Evolutionary conservation across 2,329 filamentous ascomycete genomes (phyloP).

Genomic region (Aspergillus clavatus): DNA sequence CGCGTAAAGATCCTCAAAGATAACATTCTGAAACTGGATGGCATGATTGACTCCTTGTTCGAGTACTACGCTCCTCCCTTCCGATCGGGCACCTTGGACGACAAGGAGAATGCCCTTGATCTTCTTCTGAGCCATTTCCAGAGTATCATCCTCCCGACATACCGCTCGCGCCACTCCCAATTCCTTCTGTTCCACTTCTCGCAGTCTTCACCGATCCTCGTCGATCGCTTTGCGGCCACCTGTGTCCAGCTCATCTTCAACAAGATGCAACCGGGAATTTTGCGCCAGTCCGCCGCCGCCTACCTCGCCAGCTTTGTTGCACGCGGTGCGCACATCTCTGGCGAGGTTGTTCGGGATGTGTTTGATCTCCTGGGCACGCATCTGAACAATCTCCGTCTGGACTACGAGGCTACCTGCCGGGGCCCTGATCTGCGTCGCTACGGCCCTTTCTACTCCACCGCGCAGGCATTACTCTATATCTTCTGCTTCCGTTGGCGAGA

Average conservation of each 20-base stretch:
- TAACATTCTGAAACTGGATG: constrained; percentile 86
- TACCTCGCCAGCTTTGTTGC: constrained; percentile 95
- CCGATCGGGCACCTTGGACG: constrained; percentile 60
- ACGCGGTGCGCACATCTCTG: constrained; percentile 74
- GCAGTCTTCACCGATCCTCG: constrained; percentile 71
- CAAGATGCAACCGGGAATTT: constrained; percentile 62
- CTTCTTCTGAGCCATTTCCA: constrained; percentile 81
- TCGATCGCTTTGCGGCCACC: constrained; percentile 75
- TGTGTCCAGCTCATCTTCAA: constrained; percentile 70
- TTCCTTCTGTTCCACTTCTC: constrained; percentile 96
- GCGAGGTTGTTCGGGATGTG: constrained; percentile 72
- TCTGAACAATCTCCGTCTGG: constrained; percentile 67
- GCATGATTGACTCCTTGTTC: constrained; percentile 83
- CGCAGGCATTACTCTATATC: constrained; percentile 88
- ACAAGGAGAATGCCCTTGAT: constrained; percentile 68
- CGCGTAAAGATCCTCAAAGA: constrained; percentile 68
- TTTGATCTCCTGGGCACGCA: constrained; percentile 74
- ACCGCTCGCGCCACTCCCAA: constrained; percentile 87
- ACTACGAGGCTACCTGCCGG: constrained; percentile 68
- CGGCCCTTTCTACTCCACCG: constrained; percentile 76
- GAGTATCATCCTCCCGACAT: constrained; percentile 81
- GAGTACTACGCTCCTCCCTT: constrained; percentile 73
- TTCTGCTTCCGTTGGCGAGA: constrained; percentile 99
- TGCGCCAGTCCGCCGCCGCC: constrained; percentile 79
- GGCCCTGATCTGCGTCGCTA: constrained; percentile 83